These are phyloP conservation scores for Phalaenopsis aphrodite DNA, from an alignment of 106 monocot genomes.

Conservation along the genomic window DNA sequence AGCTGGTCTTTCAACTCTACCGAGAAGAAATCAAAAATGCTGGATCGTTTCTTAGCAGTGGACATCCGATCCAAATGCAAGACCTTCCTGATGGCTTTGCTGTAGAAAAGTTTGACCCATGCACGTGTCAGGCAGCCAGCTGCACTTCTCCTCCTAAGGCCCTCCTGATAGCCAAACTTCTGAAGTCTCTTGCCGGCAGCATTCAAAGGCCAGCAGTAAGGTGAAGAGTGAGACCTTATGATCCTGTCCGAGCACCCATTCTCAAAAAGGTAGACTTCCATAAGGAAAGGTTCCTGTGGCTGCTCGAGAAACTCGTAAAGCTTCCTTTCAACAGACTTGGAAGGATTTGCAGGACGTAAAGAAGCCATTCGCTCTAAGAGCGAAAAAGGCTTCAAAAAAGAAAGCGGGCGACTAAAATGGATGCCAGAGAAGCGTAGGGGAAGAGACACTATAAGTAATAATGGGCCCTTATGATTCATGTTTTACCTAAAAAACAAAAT, in stretches of 20 bases:
- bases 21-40: not conserved
- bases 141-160: not conserved
- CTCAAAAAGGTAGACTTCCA: not conserved
- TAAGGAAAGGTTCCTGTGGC: not conserved
- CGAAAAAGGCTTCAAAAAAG: not conserved
- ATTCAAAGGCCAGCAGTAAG: constrained; percentile 1
- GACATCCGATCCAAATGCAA: not conserved
- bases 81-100: not conserved
- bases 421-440: not conserved
- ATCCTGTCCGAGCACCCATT: not conserved
- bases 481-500: too few relatives aligned
- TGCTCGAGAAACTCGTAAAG: not conserved
- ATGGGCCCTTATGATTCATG: too few relatives aligned
- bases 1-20: not conserved
- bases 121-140: not conserved
- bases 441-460: not conserved
- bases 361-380: not conserved
- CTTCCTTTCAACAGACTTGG: not conserved
- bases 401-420: not conserved
- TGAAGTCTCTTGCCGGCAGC: not conserved
- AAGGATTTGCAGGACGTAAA: not conserved
- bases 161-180: not conserved
- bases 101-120: not conserved
- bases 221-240: not conserved
- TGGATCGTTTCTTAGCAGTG: not conserved